Conservation (phyloP, 1,284 basidiomycete species). For the Sphagnurus paluster region DNA sequence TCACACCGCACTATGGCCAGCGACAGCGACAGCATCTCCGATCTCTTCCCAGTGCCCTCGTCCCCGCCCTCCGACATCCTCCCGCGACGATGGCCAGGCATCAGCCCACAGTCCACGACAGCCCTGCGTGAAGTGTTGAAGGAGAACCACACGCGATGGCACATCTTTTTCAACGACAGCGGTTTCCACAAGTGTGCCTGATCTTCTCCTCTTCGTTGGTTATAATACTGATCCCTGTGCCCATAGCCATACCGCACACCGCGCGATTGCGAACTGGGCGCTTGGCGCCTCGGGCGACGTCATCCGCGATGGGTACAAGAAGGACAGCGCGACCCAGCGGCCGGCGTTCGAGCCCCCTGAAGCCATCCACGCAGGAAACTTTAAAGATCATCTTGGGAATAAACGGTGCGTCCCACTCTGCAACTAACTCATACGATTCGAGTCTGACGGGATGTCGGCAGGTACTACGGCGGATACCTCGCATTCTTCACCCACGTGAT, state of each 20-base stretch:
- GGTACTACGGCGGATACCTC: slow-evolving; percentile 60
- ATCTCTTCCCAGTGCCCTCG: slow-evolving; percentile 38
- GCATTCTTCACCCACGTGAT: slow-evolving; percentile 54
- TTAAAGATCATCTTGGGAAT: slow-evolving; percentile 42
- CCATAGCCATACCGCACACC: slow-evolving; percentile 40
- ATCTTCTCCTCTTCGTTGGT: background rate
- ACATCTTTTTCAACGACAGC: slow-evolving; percentile 61
- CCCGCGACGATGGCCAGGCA: slow-evolving; percentile 40
- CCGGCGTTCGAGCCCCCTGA: slow-evolving; percentile 35
- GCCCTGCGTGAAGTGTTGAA: slow-evolving; percentile 46
- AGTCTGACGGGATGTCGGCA: slow-evolving; percentile 23
- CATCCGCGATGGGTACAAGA: slow-evolving; percentile 40
- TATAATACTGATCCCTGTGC: background rate
- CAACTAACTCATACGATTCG: background rate
- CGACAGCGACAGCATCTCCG: background rate
- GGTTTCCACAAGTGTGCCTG: slow-evolving; percentile 56
- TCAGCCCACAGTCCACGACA: slow-evolving; percentile 45
- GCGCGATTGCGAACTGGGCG: slow-evolving; percentile 40
- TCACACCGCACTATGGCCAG: background rate
- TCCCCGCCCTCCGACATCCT: slow-evolving; percentile 30
- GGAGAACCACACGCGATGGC: slow-evolving; percentile 57
- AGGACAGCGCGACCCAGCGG: slow-evolving; percentile 33
- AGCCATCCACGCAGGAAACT: slow-evolving; percentile 33
- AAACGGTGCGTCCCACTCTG: slow-evolving; percentile 28
- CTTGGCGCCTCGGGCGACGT: slow-evolving; percentile 39